Percentiles rank a stretch among this genome's conserved stretches.
Conservation (phyloP, 371 early-diverging fungal genomes). For the Rhizopus delemar region DNA sequence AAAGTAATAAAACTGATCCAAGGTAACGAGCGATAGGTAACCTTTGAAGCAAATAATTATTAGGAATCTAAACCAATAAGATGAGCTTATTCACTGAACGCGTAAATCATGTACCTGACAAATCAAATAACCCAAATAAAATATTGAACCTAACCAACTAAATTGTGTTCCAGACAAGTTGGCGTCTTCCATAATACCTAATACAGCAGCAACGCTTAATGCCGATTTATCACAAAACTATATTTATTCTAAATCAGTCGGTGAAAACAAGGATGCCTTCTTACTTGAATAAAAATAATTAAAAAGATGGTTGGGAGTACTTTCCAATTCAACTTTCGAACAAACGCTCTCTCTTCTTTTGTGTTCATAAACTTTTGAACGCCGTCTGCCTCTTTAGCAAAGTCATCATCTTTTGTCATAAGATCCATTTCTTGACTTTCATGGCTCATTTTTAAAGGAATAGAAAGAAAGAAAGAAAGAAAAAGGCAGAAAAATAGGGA, state of each 20-base stretch:
- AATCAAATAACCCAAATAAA: constrained; percentile 39
- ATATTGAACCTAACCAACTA: constrained; percentile 36
- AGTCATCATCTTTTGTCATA: background rate
- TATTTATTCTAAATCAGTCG: background rate
- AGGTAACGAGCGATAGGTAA: constrained; percentile 31
- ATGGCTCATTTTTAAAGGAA: background rate
- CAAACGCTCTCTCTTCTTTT: constrained; percentile 29
- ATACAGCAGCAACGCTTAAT: constrained; percentile 35
- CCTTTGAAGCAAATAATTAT: constrained; percentile 39
- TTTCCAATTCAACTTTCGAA: constrained; percentile 31
- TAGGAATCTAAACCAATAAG: constrained; percentile 3
- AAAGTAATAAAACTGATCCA: constrained; percentile 26
- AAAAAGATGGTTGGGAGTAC: constrained; percentile 27
- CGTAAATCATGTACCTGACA: constrained; percentile 28
- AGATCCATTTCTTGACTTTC: background rate
- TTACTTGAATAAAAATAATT: constrained; percentile 35
- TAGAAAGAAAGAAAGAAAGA: background rate
- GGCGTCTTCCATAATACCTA: constrained; percentile 35
- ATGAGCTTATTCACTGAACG: background rate
- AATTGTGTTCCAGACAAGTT: constrained; percentile 25
- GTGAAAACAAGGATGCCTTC: background rate
- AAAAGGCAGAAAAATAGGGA: background rate
- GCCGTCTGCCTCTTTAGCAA: background rate
- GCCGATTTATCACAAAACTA: constrained; percentile 49
- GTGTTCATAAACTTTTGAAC: constrained; percentile 9